These are phyloP conservation scores for Microbotryomycetes sp. DNA, from an alignment of 1,284 basidiomycete genomes.

Conservation along the genomic window DNA sequence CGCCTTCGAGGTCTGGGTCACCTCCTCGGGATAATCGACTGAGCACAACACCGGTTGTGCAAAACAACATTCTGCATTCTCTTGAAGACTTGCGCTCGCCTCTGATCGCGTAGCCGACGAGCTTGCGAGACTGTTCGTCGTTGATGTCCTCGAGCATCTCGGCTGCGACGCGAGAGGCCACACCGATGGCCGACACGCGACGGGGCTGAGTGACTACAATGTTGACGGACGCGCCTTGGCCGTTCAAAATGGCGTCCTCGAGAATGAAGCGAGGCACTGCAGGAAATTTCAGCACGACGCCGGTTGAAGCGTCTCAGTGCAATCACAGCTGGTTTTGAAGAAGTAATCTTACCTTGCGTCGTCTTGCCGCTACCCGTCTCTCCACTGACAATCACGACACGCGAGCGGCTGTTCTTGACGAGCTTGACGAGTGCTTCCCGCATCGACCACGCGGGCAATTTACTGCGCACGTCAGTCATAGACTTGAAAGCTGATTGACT, in stretches of 20 bases:
- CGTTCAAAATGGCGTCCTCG: constrained; percentile 63
- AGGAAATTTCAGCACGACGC: background rate
- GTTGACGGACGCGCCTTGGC: constrained; percentile 59
- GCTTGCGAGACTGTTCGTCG: constrained; percentile 45
- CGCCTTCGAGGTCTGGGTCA: constrained; percentile 61
- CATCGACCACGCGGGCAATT: constrained; percentile 67
- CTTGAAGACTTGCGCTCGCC: constrained; percentile 69
- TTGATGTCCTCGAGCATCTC: constrained; percentile 70
- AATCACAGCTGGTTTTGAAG: background rate
- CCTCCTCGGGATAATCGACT: constrained; percentile 60
- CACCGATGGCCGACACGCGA: constrained; percentile 79
- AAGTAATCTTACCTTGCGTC: constrained; percentile 54
- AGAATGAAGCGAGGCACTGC: constrained; percentile 37
- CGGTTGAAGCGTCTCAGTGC: background rate
- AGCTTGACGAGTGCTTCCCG: constrained; percentile 57
- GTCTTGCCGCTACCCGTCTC: constrained; percentile 86
- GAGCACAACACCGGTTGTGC: constrained; percentile 86
- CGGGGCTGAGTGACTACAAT: constrained; percentile 88
- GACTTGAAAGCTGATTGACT: constrained; percentile 50
- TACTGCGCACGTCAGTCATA: constrained; percentile 54
- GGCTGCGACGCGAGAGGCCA: constrained; percentile 76
- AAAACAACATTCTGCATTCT: constrained; percentile 73
- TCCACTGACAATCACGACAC: constrained; percentile 73
- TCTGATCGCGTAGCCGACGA: constrained; percentile 81
- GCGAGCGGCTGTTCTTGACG: constrained; percentile 49